Evolutionary conservation across 2,329 filamentous ascomycete genomes (phyloP), one percentile per base, ranked within the genome.

Genomic region (Diaporthe velutina): DNA sequence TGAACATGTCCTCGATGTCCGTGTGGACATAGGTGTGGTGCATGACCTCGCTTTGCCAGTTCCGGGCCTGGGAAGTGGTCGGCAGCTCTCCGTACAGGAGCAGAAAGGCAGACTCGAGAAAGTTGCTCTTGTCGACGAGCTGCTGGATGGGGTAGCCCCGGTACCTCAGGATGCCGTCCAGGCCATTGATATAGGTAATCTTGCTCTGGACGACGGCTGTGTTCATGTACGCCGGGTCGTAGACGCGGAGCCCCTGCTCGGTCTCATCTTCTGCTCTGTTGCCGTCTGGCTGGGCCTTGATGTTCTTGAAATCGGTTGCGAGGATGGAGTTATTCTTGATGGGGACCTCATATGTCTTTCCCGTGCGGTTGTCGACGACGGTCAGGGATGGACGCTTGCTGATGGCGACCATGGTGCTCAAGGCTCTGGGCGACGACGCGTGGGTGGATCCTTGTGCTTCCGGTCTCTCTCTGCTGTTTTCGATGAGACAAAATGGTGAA

Each of bases 151-250:
- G 85, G 78, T 89, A 88, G 54, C 87, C 87, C 12, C 88, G 85
- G 78, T 89, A 89, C 54, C 87, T 86, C 45, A 89, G 82, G 58
- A 88, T 86, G 48, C 88, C 88, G 30, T 88, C 86, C 74, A 83
- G 84, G 48, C 88, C 88, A 78, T 89, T 88, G 79, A 88, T 88
- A 82, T 88, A 88, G 38, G 86, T 88, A 78, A 89, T 89, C 66
- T 80, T 83, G 78, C 84, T 86, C 81, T 86, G 81, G 28, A 88
- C 84, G 2, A 88, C 87, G 25, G 87, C 86, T 2, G 87, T 88
- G 82, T 88, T 89, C 84, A 88, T 86, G 81, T 87, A 89, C 3
- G 85, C 87, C n/a, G 87, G 86, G 79, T 88, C 87, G 72, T 83
- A 88, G 48, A 89, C 82, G 30, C 86, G 80, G n/a, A 89, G 84